phyloP scores from a whole-genome alignment of 2,329 filamentous ascomycete species.

The Apiospora marii region DNA sequence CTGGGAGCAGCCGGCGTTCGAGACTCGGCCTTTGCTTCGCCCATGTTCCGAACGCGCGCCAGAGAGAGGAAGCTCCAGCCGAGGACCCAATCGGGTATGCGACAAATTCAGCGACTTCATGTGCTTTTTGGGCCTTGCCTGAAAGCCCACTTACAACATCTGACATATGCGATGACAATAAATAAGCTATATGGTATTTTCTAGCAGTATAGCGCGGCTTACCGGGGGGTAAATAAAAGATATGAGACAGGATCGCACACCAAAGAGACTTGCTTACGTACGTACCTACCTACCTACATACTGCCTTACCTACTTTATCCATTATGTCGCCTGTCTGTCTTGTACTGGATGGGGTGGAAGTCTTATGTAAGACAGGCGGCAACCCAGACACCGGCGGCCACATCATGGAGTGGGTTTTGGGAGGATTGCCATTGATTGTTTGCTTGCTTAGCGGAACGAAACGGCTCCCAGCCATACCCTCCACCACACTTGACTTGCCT shows the following conservation, averaged over 20 bases:
- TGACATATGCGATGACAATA: conserved; percentile 7
- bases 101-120: neutral
- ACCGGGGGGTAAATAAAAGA: neutral
- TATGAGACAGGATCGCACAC: conserved; percentile 16
- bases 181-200: conserved; percentile 19
- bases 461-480: conserved; percentile 11
- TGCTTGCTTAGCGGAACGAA: conserved; percentile 4
- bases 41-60: neutral
- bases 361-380: conserved; percentile 17
- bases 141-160: conserved; percentile 11
- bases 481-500: neutral
- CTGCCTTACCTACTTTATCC: too few relatives aligned
- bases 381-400: conserved; percentile 8
- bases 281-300: too few relatives aligned
- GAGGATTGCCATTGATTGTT: neutral
- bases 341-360: neutral
- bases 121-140: neutral
- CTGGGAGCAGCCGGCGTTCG: conserved; percentile 13
- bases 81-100: conserved; percentile 18
- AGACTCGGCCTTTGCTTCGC: conserved; percentile 11
- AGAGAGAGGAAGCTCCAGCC: conserved; percentile 15
- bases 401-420: neutral
- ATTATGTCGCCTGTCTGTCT: conserved; percentile 1
- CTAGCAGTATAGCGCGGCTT: conserved; percentile 20
- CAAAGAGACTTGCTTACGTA: neutral